phyloP scores from a whole-genome alignment of 1,139 yeast genomes.

The Magnusiomyces paraingens region DNA sequence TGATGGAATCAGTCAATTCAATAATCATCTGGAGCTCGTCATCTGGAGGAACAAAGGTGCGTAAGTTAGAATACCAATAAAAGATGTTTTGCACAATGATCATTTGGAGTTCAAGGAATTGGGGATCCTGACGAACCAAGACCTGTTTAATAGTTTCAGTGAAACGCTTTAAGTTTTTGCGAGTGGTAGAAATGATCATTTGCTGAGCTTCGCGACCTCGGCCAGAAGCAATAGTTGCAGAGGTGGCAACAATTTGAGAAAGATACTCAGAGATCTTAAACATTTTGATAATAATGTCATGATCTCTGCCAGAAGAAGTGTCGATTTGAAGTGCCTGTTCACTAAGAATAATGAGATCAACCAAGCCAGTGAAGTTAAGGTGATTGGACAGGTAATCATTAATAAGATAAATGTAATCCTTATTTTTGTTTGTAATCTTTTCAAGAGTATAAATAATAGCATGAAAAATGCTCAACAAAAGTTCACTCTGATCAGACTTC shows the following conservation, averaged over 20 bases:
- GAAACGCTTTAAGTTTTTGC: conserved; percentile 21
- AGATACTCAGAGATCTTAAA: conserved; percentile 26
- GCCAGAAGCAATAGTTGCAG: conserved; percentile 27
- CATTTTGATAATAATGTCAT: conserved; percentile 21
- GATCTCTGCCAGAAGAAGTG: conserved; percentile 20
- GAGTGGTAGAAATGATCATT: conserved; percentile 18
- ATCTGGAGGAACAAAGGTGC: conserved; percentile 24
- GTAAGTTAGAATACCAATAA: conserved; percentile 21
- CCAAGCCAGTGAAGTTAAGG: conserved; percentile 27
- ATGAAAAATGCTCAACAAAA: conserved; percentile 25
- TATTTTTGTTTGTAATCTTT: conserved; percentile 24
- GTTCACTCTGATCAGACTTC: conserved; percentile 22
- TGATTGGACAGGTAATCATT: conserved; percentile 25
- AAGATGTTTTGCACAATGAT: conserved; percentile 21
- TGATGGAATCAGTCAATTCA: conserved; percentile 27
- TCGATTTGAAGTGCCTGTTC: conserved; percentile 21
- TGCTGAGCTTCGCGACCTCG: conserved; percentile 24
- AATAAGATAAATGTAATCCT: conserved; percentile 24
- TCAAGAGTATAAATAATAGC: conserved; percentile 28
- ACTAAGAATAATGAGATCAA: conserved; percentile 22
- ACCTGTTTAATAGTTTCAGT: conserved; percentile 23
- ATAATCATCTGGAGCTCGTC: conserved; percentile 26
- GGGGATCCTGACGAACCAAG: conserved; percentile 20
- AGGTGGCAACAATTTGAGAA: conserved; percentile 26
- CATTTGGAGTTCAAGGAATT: conserved; percentile 23